phyloP scores from a whole-genome alignment of 2,329 filamentous ascomycete species.

The Ascochyta koolunga region DNA sequence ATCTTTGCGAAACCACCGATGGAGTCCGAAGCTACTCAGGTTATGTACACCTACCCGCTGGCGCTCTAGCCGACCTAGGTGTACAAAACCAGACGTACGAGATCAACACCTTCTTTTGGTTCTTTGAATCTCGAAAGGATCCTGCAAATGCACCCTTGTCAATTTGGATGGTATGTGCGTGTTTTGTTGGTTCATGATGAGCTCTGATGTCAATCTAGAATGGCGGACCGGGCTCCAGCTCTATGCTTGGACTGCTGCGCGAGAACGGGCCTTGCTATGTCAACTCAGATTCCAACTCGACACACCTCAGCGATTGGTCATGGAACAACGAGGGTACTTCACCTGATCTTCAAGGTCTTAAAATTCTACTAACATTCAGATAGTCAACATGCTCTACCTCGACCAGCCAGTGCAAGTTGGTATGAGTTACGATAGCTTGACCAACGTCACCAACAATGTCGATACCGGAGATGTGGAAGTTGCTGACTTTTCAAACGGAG shows the following conservation, averaged over 20 bases:
- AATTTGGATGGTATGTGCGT: constrained; percentile 12
- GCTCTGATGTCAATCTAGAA: constrained; percentile 3
- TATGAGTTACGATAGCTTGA: constrained; percentile 51
- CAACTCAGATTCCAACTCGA: constrained; percentile 59
- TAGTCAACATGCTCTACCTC: constrained; percentile 63
- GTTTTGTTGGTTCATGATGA: too few relatives aligned
- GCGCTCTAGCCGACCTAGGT: constrained; percentile 46
- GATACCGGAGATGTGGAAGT: constrained; percentile 27
- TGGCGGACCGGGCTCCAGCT: constrained; percentile 25
- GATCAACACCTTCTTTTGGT: constrained; percentile 31
- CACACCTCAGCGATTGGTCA: constrained; percentile 61
- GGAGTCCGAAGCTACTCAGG: constrained; percentile 64
- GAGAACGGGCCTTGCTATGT: constrained; percentile 27
- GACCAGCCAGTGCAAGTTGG: constrained; percentile 69
- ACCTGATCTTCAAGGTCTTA: not conserved
- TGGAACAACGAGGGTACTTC: constrained; percentile 64
- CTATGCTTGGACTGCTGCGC: constrained; percentile 26
- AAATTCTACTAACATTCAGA: not conserved
- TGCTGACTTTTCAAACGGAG: constrained; percentile 14
- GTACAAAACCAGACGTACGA: constrained; percentile 54
- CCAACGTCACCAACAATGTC: constrained; percentile 43
- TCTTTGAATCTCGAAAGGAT: constrained; percentile 26
- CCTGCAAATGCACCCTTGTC: constrained; percentile 22
- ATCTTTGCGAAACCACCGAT: constrained; percentile 63
- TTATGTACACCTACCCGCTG: constrained; percentile 63